phyloP scores from a whole-genome alignment of 1,284 basidiomycete genomes.

The Tilletia walkeri region DNA sequence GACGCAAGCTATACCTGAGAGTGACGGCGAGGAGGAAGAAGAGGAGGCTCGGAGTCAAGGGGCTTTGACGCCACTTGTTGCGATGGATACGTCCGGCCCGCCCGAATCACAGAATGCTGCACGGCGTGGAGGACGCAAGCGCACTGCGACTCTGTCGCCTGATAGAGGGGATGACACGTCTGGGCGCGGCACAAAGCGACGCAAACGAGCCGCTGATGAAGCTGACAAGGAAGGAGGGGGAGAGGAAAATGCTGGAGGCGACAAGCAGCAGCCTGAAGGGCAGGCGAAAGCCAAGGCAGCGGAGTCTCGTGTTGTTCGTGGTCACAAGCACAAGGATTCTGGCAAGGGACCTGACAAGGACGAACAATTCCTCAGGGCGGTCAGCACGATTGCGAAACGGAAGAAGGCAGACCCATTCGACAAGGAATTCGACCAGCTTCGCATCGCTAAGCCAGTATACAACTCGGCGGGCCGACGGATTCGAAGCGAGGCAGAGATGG shows the following conservation, averaged over 20 bases:
- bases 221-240: not conserved
- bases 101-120: not conserved
- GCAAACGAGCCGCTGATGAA: not conserved
- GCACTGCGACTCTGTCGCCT: not conserved
- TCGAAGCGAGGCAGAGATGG: not conserved
- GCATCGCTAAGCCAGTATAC: slow-evolving; percentile 20
- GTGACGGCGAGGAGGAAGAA: not conserved
- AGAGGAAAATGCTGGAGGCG: not conserved
- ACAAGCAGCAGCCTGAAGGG: not conserved
- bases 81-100: not conserved
- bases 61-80: not conserved
- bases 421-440: slow-evolving; percentile 42
- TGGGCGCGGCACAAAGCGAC: not conserved
- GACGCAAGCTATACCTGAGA: not conserved
- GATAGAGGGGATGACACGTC: not conserved
- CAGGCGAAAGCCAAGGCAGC: not conserved
- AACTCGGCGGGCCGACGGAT: not conserved
- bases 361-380: slow-evolving; percentile 37
- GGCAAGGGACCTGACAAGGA: slow-evolving; percentile 35
- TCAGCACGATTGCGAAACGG: slow-evolving; percentile 35
- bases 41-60: not conserved
- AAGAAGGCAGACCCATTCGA: slow-evolving; percentile 43
- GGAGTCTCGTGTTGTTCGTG: not conserved
- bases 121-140: not conserved
- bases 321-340: not conserved